Evolutionary conservation across 208 protist genomes (phyloP).

Genomic region (Acanthamoeba divionensis): DNA sequence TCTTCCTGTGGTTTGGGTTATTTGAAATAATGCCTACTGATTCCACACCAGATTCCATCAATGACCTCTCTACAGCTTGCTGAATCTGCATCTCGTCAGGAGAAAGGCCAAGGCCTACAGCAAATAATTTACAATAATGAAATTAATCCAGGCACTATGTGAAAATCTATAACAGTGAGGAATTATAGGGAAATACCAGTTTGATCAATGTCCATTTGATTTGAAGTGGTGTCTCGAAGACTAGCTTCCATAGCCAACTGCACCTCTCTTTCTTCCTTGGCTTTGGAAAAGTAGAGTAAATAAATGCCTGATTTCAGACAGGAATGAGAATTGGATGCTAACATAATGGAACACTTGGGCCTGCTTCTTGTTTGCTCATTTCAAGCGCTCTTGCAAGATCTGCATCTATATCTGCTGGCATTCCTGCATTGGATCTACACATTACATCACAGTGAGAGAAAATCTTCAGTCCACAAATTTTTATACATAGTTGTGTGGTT

Average conservation of each 20-base stretch:
- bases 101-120: neutral
- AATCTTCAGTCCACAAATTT: too few relatives aligned
- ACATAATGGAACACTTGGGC: neutral
- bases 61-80: neutral
- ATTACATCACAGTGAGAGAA: too few relatives aligned
- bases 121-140: too few relatives aligned
- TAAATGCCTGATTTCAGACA: neutral
- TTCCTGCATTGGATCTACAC: neutral
- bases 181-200: too few relatives aligned
- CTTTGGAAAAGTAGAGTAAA: neutral
- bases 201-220: slow-evolving; percentile 10
- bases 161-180: too few relatives aligned
- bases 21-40: neutral
- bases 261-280: neutral
- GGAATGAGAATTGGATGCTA: neutral
- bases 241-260: neutral
- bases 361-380: neutral
- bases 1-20: slow-evolving; percentile 41
- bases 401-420: neutral
- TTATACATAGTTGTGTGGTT: neutral
- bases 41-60: neutral
- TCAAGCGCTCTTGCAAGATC: neutral
- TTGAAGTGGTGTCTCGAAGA: neutral
- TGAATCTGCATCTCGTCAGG: slow-evolving; percentile 5
- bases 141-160: too few relatives aligned